A percentile compares a stretch with the other conserved stretches of the same genome.
These are phyloP conservation scores for Gynandropsis gynandra DNA, from an alignment of 345 rosid genomes.

Conservation along the genomic window DNA sequence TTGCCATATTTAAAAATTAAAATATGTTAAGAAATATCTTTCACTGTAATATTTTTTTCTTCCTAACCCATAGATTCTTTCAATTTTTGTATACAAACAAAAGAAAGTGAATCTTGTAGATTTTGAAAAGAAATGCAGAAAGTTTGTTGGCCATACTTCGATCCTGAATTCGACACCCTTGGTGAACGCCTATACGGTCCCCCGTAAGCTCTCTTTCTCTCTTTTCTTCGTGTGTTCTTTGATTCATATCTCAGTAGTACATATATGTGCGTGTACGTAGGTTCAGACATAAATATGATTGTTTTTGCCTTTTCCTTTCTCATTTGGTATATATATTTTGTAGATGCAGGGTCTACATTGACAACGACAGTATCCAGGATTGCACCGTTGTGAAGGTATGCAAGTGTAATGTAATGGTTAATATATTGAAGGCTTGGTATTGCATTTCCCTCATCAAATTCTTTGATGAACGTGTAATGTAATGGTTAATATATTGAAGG, in stretches of 20 bases:
- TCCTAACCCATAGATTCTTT: too few species aligned
- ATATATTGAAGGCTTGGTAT: too few species aligned
- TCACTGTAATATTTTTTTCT: too few species aligned
- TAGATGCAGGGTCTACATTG: conserved; percentile 70
- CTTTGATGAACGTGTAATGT: neutral
- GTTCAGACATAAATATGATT: conserved; percentile 30
- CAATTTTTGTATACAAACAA: neutral
- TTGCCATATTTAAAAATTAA: too few species aligned
- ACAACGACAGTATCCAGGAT: conserved; percentile 64
- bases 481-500: conserved; percentile 24
- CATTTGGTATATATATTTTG: conserved; percentile 1
- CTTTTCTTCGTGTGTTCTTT: too few species aligned
- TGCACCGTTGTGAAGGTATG: conserved; percentile 58
- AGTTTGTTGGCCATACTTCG: conserved; percentile 73
- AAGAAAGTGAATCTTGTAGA: neutral
- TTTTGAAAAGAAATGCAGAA: conserved; percentile 36
- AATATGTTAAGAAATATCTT: too few species aligned
- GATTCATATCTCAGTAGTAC: neutral
- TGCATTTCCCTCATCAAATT: too few species aligned
- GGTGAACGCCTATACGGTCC: conserved; percentile 63
- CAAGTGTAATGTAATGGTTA: too few species aligned
- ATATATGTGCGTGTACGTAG: conserved; percentile 35
- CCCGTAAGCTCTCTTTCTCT: conserved; percentile 29
- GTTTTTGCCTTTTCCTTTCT: neutral
- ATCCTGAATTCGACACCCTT: conserved; percentile 71